Conservation (phyloP, 2,329 filamentous ascomycete species). For the Parafenestella ontariensis region DNA sequence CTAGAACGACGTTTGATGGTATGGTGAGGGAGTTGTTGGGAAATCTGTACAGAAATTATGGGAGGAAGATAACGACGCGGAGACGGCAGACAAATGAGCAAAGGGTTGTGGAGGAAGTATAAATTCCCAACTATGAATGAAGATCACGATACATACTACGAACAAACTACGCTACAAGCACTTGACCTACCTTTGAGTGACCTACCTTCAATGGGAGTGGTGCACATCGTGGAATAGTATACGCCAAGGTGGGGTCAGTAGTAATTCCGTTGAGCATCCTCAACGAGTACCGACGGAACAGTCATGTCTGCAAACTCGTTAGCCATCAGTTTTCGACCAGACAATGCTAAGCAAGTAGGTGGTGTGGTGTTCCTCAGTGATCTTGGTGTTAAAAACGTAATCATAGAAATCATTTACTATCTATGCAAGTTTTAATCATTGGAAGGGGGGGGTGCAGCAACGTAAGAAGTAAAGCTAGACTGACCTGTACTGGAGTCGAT, state of each 20-base stretch:
- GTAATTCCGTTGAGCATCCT: background rate
- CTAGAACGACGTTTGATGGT: conserved; percentile 29
- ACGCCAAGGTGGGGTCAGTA: background rate
- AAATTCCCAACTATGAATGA: background rate
- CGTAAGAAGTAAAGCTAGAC: conserved; percentile 3
- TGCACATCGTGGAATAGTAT: background rate
- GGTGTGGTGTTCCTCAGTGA: conserved; percentile 63
- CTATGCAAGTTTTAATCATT: conserved; percentile 73
- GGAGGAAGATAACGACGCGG: conserved; percentile 39
- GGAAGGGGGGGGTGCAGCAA: conserved; percentile 49
- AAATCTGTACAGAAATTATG: conserved; percentile 43
- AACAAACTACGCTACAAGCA: background rate
- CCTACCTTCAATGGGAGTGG: background rate
- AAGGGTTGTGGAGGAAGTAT: background rate
- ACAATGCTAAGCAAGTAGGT: conserved; percentile 16
- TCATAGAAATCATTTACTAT: conserved; percentile 72
- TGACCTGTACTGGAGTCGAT: conserved; percentile 16
- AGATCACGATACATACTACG: background rate
- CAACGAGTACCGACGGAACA: background rate
- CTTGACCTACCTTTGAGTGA: background rate
- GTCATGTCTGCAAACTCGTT: conserved; percentile 27
- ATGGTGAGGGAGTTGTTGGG: conserved; percentile 37
- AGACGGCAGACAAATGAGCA: conserved; percentile 6
- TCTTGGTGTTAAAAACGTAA: conserved; percentile 69
- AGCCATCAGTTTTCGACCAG: conserved; percentile 16